phyloP scores from a whole-genome alignment of 2,329 filamentous ascomycete genomes.

The Colletotrichum camelliae region DNA sequence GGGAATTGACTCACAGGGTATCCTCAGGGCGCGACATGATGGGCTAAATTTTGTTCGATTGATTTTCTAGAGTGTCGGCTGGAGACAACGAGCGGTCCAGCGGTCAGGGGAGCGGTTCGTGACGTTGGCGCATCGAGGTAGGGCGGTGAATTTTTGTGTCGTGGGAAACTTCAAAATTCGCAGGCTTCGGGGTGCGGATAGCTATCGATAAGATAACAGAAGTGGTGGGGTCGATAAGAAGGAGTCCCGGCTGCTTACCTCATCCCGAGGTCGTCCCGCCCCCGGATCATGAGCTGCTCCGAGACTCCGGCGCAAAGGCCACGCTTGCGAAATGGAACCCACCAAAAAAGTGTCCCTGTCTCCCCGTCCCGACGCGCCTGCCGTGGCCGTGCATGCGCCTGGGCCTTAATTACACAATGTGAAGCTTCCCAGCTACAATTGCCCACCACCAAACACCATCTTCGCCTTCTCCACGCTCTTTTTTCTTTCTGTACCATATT shows the following conservation, averaged over 20 bases:
- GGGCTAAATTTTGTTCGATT: conserved; percentile 16
- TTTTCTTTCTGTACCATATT: neutral
- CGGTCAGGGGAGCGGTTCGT: neutral
- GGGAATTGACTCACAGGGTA: conserved; percentile 68
- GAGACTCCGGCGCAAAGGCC: conserved; percentile 19
- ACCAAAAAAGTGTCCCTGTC: neutral
- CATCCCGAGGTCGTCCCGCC: neutral
- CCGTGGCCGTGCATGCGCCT: neutral
- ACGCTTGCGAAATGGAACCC: conserved; percentile 15
- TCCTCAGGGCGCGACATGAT: conserved; percentile 98
- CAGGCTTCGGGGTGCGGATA: conserved; percentile 5
- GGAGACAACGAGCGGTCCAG: neutral
- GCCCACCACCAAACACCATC: neutral
- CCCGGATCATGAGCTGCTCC: conserved; percentile 1
- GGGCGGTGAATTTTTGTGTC: conserved; percentile 19
- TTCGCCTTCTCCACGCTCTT: neutral
- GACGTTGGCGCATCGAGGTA: conserved; percentile 6
- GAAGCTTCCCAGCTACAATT: neutral
- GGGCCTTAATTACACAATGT: neutral
- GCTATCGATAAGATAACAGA: conserved; percentile 11
- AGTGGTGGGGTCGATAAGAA: neutral
- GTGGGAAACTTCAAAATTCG: conserved; percentile 18
- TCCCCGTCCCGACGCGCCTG: neutral
- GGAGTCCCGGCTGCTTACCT: neutral
- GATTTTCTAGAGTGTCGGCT: accelerated